Evolutionary conservation across 768 basidiomycete species (phyloP).

Genomic region (Xanthoconium purpureum): DNA sequence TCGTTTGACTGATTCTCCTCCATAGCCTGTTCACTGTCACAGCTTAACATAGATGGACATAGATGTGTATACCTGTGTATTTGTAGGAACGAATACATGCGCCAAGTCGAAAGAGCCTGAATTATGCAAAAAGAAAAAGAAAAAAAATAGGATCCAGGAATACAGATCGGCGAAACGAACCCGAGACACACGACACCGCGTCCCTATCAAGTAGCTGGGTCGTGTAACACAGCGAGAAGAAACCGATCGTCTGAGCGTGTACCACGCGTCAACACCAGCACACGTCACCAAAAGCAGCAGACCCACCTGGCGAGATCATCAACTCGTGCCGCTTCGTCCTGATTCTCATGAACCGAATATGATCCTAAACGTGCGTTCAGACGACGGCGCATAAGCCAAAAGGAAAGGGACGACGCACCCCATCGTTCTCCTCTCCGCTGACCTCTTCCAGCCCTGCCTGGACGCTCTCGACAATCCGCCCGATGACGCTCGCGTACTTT

Average conservation of each 20-base stretch:
- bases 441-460: conserved; percentile 78
- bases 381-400: background rate
- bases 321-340: conserved; percentile 89
- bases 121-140: conserved; percentile 7
- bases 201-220: conserved; percentile 50
- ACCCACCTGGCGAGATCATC: conserved; percentile 89
- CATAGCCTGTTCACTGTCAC: conserved; percentile 20
- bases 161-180: conserved; percentile 4
- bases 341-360: conserved; percentile 84
- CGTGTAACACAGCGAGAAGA: conserved; percentile 80
- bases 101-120: background rate
- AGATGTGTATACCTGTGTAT: conserved; percentile 2
- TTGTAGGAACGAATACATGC: background rate
- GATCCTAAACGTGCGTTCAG: conserved; percentile 52
- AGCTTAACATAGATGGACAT: background rate
- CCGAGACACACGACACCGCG: background rate
- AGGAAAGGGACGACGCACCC: conserved; percentile 36
- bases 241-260: conserved; percentile 63
- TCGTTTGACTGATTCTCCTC: background rate
- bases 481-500: conserved; percentile 70
- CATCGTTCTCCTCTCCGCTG: conserved; percentile 57
- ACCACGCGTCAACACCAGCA: background rate
- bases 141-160: conserved; percentile 3
- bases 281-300: background rate
- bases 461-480: conserved; percentile 74